Evolutionary conservation across 441 rosid genomes (phyloP), one percentile per base, ranked within the genome.

Genomic region (Gossypium schwendimanii): DNA sequence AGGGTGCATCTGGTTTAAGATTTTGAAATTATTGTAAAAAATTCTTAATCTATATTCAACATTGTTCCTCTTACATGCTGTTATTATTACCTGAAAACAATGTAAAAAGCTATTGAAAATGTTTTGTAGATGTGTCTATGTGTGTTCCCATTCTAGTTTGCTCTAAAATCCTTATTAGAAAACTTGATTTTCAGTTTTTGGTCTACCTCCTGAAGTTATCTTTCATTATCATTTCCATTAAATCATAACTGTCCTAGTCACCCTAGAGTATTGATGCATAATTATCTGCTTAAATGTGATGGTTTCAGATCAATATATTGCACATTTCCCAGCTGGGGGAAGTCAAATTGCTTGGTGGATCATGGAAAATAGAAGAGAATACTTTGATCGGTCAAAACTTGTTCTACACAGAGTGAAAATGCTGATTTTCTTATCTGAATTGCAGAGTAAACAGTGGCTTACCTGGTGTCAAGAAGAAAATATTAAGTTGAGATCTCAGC

Each of bases 261-360:
- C 8, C 21, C 39, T 24, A 1, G 2, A 39, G 70, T 23, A 45
- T 47, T 59, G 15, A 26, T 12, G 26, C 39, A 59, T 58, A 44
- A 24, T 71, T 2, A 41, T 9, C 36, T 58, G 33, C 20, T 65
- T 3, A 15, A 66, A 24, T 52, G 6, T 66, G 60, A 71, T 71
- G 71, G 57, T 83, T 83, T 74, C 89, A 94, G 99, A 92, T 82
- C 91, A 91, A 80, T 94, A 92, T 77, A 88, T 94, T 20, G 84
- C 83, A 67, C 96, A 80, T 72, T 91, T 86, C 80, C 97, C 98
- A 49, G 91, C 98, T 79, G 99, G 94, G 61, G 97, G 96, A 59
- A 89, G 94, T 85, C 98, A 94, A 84, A 84, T 94, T 69, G 93
- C 87, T 73, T 94, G 97, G 99, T 94, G 99, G 99, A 88, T 94